These are phyloP conservation scores for Mycena maculata DNA, from an alignment of 768 basidiomycete species.

Conservation along the genomic window DNA sequence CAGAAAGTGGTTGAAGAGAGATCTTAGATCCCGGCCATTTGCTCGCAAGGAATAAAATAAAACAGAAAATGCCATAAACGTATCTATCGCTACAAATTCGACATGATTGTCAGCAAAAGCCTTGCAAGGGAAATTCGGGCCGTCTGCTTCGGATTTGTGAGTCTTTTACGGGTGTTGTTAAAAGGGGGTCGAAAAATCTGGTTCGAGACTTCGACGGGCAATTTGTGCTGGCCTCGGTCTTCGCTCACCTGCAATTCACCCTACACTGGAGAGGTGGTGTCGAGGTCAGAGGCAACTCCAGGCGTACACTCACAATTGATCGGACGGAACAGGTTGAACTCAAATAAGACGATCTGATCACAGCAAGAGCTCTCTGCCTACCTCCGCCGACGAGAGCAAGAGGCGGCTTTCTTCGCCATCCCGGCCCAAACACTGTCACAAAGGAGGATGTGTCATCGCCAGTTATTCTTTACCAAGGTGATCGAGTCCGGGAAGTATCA, in stretches of 20 bases:
- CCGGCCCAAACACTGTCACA: constrained; percentile 26
- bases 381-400: constrained; percentile 36
- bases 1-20: not conserved
- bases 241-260: constrained; percentile 18
- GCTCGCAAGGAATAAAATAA: constrained; percentile 28
- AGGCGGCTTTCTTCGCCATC: constrained; percentile 15
- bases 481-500: not conserved
- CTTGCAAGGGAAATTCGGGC: constrained; percentile 19
- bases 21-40: constrained; percentile 21
- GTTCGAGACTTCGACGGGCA: constrained; percentile 30
- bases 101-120: constrained; percentile 25
- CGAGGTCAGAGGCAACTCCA: constrained; percentile 18
- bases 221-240: constrained; percentile 23
- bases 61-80: constrained; percentile 27
- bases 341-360: constrained; percentile 33
- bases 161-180: constrained; percentile 30
- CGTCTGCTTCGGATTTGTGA: constrained; percentile 22
- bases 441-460: constrained; percentile 33
- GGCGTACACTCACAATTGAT: constrained; percentile 8
- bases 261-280: constrained; percentile 10
- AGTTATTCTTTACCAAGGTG: constrained; percentile 35
- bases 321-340: constrained; percentile 22
- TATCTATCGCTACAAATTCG: constrained; percentile 25
- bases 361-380: constrained; percentile 20
- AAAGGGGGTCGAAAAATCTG: constrained; percentile 30